Evolutionary conservation across 2,329 filamentous ascomycete genomes (phyloP).

Genomic region (Pseudocercospora cruenta): DNA sequence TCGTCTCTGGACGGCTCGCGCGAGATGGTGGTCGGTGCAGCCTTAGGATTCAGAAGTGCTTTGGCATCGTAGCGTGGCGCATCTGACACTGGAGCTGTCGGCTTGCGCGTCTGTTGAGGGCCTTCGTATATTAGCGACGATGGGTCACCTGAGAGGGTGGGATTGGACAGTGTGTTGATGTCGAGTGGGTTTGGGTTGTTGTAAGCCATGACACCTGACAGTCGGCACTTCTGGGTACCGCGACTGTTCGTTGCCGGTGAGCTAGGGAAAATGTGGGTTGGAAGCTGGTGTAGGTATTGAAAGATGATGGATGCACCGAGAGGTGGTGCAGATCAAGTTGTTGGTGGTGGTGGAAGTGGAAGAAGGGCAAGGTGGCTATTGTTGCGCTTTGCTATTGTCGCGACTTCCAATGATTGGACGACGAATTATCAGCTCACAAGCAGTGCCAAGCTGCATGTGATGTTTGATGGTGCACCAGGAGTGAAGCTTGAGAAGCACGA

Average conservation of each 20-base stretch:
- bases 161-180: constrained; percentile 21
- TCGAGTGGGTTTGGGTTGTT: constrained; percentile 2
- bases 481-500: constrained; percentile 16
- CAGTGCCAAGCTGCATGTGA: background rate
- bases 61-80: constrained; percentile 24
- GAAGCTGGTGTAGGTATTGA: constrained; percentile 1
- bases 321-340: constrained; percentile 10
- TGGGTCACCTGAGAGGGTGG: constrained; percentile 16
- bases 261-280: background rate
- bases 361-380: background rate
- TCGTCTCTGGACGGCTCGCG: background rate
- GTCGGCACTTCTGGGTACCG: background rate
- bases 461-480: constrained; percentile 13
- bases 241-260: background rate
- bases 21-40: constrained; percentile 17
- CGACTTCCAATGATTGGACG: constrained; percentile 6
- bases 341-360: constrained; percentile 7
- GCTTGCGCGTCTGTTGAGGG: constrained; percentile 37
- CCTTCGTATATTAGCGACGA: constrained; percentile 29
- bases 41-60: constrained; percentile 31
- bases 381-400: background rate
- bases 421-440: constrained; percentile 5
- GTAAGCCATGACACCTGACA: constrained; percentile 1
- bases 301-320: constrained; percentile 5
- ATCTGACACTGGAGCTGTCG: constrained; percentile 3